These are phyloP conservation scores for Vicia sativa DNA, from an alignment of 306 rosid species.

Conservation along the genomic window DNA sequence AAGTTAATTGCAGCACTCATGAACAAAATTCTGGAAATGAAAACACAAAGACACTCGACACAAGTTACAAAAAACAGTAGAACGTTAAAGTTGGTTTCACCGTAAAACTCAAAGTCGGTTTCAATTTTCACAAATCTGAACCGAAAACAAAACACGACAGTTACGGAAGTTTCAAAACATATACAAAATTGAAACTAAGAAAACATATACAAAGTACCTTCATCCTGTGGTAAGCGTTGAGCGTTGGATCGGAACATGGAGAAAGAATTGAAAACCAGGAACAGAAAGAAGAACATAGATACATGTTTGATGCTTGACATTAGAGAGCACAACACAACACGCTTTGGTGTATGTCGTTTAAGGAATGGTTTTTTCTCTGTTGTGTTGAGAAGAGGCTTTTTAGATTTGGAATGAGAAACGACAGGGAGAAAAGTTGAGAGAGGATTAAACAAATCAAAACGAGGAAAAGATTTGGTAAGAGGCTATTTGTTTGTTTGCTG, in stretches of 20 bases:
- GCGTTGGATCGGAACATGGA: slow-evolving; percentile 55
- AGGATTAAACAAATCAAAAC: not conserved
- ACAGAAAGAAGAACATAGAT: slow-evolving; percentile 35
- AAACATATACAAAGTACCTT: slow-evolving; percentile 51
- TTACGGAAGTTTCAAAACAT: slow-evolving; percentile 22
- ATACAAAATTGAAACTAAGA: not conserved
- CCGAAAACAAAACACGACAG: not conserved
- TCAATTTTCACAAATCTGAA: not conserved
- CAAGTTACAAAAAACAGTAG: not conserved
- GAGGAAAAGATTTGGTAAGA: not conserved
- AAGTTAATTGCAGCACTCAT: not conserved
- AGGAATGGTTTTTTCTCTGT: not conserved
- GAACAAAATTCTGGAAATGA: slow-evolving; percentile 10
- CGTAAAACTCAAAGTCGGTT: not conserved
- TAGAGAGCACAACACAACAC: slow-evolving; percentile 53
- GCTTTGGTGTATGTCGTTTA: slow-evolving; percentile 7
- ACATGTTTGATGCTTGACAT: slow-evolving; percentile 40
- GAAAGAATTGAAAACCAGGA: slow-evolving; percentile 48
- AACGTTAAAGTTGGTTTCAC: not conserved
- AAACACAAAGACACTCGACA: not conserved
- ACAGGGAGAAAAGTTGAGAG: not conserved
- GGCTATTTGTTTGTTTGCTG: slow-evolving; percentile 11
- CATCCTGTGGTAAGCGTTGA: slow-evolving; percentile 63
- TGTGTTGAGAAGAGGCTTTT: not conserved
- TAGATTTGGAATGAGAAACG: not conserved